These are phyloP conservation scores for Colletotrichum paranaense DNA, from an alignment of 2,329 filamentous ascomycete genomes.

Conservation along the genomic window DNA sequence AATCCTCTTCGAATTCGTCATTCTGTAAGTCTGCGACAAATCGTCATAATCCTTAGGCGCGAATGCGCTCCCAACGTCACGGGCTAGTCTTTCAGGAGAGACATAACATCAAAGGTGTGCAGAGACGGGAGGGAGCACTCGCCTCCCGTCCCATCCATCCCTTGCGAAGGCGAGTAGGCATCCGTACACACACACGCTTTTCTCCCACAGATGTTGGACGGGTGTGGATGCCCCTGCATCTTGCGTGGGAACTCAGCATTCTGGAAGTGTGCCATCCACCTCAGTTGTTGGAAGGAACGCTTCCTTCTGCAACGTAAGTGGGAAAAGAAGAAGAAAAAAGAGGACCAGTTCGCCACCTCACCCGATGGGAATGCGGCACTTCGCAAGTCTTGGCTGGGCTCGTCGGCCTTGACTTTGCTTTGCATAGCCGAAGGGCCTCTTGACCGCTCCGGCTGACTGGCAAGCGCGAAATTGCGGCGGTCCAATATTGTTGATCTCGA, in stretches of 20 bases:
- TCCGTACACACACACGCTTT: not conserved
- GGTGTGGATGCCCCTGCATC: constrained; percentile 23
- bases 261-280: constrained; percentile 10
- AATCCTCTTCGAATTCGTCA: not conserved
- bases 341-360: not conserved
- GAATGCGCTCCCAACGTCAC: not conserved
- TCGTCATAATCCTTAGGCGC: not conserved
- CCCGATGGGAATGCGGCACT: not conserved
- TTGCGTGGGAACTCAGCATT: not conserved
- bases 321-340: not conserved
- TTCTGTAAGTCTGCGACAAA: not conserved
- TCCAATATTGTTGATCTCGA: too few species aligned
- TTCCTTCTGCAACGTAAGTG: not conserved
- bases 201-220: not conserved
- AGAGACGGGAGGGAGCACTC: not conserved
- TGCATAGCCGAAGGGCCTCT: not conserved
- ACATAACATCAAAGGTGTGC: not conserved
- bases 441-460: not conserved
- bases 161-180: constrained; percentile 1
- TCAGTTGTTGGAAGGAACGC: not conserved
- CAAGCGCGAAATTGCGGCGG: not conserved
- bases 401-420: not conserved
- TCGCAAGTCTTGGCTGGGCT: not conserved
- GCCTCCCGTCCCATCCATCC: not conserved
- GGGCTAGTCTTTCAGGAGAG: not conserved